Base-by-base conservation (phyloP, 345 rosid genomes). In the Salix brachista region DNA sequence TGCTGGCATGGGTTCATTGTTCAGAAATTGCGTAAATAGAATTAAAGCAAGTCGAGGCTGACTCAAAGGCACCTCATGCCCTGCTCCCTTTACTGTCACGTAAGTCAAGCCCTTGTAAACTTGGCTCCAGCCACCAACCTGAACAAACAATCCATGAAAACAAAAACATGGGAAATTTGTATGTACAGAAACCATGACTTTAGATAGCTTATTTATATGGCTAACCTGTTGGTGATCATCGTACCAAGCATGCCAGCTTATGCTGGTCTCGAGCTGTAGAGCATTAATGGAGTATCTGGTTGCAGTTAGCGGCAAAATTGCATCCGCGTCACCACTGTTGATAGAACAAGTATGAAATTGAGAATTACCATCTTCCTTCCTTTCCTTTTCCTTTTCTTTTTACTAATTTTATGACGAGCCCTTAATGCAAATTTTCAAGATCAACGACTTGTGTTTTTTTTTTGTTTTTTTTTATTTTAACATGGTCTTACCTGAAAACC, bases 41-140 rank as follows among this genome's bases (percentile, higher is more conserved):
- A 65, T 5, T 16, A 88, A 74, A 8, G 91, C 90, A 48, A 85
- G 85, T 65, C 77, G 65, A 44, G 92, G 94, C 65, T 83, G 84
- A 62, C 72, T 82, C 72, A 88, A 44, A 12, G 94, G 92, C 62
- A 90, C 92, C 74, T 89, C 92, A 69, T 91, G 92, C 30, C 94
- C 92, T 42, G 91, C 94, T 12, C 88, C 89, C 56, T 89, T 86
- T 64, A 91, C 90, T 50, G 89, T 91, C 85, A 58, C 84, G 50
- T 82, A 84, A 0, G 89, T 87, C 73, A 91, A 69, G 0, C 92
- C 94, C 66, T 81, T 34, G 85, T 85, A 89, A 1, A 81, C 72
- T 78, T 89, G 85, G 76, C 84, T 85, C 89, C 90, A 91, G 4
- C 94, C 92, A 5, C 94, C 94, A 17, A 85, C 94, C 91, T 90